Percentiles rank a stretch among this genome's conserved stretches.
These are phyloP conservation scores for Acanthamoeba royreba DNA, from an alignment of 208 protist genomes.

Conservation along the genomic window DNA sequence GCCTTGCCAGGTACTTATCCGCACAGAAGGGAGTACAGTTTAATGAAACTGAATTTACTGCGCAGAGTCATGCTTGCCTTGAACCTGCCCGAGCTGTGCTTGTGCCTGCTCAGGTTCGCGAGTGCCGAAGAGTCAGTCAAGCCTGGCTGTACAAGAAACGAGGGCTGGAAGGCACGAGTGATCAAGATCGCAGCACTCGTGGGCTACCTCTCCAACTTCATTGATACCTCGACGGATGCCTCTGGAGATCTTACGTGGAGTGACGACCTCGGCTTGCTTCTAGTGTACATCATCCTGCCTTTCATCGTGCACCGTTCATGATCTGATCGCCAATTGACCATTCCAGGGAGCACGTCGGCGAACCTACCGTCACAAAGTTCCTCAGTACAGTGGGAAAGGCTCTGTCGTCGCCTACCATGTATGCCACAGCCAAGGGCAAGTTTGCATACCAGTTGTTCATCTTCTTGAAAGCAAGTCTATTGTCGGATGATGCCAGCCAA, in stretches of 20 bases:
- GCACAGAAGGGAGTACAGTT: not conserved
- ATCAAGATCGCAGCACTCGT: not conserved
- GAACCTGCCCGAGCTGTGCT: not conserved
- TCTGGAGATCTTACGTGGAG: not conserved
- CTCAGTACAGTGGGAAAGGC: not conserved
- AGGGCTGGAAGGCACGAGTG: not conserved
- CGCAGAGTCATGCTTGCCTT: not conserved
- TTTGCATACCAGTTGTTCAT: not conserved
- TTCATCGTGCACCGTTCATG: not conserved
- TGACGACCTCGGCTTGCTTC: not conserved
- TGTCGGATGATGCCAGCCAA: not conserved
- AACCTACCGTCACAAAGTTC: not conserved
- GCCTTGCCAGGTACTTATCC: not conserved
- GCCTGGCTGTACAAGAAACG: not conserved
- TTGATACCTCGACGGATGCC: not conserved
- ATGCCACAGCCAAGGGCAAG: not conserved
- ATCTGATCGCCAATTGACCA: not conserved
- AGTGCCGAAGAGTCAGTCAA: not conserved
- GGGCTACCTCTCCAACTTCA: not conserved
- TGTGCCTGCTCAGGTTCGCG: not conserved
- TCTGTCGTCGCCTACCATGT: not conserved
- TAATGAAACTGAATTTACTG: not conserved
- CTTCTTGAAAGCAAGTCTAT: not conserved
- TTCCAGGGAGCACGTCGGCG: not conserved
- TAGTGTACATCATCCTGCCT: not conserved